Percentiles rank a stretch among this genome's conserved stretches.
Evolutionary conservation across 805 yeast genomes (phyloP).

Genomic region (Ogataea ganodermae): DNA sequence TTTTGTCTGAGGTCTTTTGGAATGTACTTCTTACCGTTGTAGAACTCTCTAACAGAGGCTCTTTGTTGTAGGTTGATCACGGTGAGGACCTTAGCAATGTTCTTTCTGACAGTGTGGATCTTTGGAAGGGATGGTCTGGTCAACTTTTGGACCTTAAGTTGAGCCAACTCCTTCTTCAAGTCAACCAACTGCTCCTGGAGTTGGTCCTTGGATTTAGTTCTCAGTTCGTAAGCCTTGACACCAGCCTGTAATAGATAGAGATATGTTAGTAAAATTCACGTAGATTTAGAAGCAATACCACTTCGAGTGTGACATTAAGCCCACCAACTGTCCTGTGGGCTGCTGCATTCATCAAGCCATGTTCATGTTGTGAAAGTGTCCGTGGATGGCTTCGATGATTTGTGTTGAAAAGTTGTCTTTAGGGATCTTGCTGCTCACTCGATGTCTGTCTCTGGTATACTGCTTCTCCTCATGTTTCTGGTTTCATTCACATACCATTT

Average conservation of each 20-base stretch:
- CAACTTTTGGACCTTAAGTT: conserved; percentile 93
- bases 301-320: too few relatives aligned
- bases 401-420: background rate
- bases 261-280: conserved; percentile 1
- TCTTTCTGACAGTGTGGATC: conserved; percentile 96
- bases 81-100: conserved; percentile 97
- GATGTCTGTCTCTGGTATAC: background rate
- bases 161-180: conserved; percentile 94
- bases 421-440: background rate
- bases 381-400: background rate
- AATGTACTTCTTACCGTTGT: conserved; percentile 91
- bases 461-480: background rate
- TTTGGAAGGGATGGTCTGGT: conserved; percentile 92
- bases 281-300: too few relatives aligned
- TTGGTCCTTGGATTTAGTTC: conserved; percentile 96
- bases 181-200: conserved; percentile 92
- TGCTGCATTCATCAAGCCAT: too few relatives aligned
- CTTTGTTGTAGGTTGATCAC: conserved; percentile 96
- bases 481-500: conserved; percentile 21
- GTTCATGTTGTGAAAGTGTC: background rate
- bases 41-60: conserved; percentile 90
- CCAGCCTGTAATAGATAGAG: conserved; percentile 59
- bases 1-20: conserved; percentile 99
- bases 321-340: too few relatives aligned
- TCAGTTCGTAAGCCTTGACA: conserved; percentile 93